Base-by-base conservation (phyloP, 2,329 filamentous ascomycete species). In the Fusarium zealandicum region DNA sequence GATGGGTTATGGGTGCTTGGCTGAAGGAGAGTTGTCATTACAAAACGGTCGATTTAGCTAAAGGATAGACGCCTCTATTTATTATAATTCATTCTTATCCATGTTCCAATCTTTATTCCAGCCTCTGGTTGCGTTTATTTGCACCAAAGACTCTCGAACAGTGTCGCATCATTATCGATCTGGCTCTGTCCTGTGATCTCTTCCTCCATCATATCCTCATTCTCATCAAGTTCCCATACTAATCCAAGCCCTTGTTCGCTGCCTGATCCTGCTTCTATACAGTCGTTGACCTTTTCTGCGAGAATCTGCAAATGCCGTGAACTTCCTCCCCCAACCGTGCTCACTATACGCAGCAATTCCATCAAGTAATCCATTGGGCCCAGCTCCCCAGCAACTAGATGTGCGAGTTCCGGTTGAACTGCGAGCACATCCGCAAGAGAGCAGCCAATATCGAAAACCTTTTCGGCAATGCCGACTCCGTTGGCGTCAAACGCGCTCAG, bases 381-480 rank as follows among this genome's bases (percentile, higher is more conserved):
- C 1, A 64, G 13, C 13, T 64, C 43, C 45, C 61, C 50, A 5
- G 47, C 22, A 0, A 50, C 12, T 0, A 35, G 28, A 12, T 25
- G 14, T 12, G 20, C 42, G 0, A 46, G 0, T 4, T 8, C 5
- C 0, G 54, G 45, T 0, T 36, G 41, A 3, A 64, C 10, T 0
- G 44, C 31, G 0, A 64, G 13, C 0, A 64, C 17, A 50, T 73
- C 70, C 1, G 70, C 69, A 1, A 73, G 22, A 1, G 69, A 72
- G 28, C 70, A 72, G 1, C 68, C 70, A 0, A 72, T 61, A n/a
- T 73, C 71, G 22, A 73, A 72, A 0, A 72, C 59, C 47, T 73
- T 73, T 27, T 73, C 71, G 0, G 72, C n/a, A 1, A 73, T 72
- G 0, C 71, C 71, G 0, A 73, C 62, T 0, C 71, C 70, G 22